These are phyloP conservation scores for Suaeda aralocaspica DNA, from an alignment of 148 eudicot species.

Conservation along the genomic window DNA sequence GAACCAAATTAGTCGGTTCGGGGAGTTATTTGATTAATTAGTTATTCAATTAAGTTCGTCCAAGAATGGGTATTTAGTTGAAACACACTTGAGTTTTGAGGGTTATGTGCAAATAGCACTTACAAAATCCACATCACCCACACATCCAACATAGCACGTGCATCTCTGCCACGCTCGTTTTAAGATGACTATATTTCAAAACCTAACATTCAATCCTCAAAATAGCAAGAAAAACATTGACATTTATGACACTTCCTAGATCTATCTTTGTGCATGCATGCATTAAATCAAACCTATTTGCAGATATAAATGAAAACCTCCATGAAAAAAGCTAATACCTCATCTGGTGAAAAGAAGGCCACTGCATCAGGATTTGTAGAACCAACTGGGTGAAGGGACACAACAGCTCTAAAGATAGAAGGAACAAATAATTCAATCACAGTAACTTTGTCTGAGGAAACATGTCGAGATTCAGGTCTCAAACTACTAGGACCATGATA, in stretches of 20 bases:
- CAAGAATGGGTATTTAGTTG: no score
- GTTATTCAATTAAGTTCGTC: no score
- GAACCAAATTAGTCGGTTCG: no score
- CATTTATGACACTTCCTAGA: neutral
- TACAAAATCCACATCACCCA: no score
- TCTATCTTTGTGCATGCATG: neutral
- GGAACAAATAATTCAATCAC: constrained; percentile 76
- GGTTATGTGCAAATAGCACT: no score
- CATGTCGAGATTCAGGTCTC: constrained; percentile 38
- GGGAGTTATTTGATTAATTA: no score
- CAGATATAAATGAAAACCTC: constrained; percentile 2
- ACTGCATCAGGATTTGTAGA: constrained; percentile 86
- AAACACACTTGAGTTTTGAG: no score
- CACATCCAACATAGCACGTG: no score
- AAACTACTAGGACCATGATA: constrained; percentile 48
- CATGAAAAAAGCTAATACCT: constrained; percentile 42
- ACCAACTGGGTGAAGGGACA: constrained; percentile 88
- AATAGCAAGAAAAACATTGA: neutral
- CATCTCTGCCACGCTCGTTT: no score
- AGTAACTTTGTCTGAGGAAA: constrained; percentile 55
- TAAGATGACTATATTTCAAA: no score
- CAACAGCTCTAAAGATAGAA: constrained; percentile 73
- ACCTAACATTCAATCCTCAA: no score
- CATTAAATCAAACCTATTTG: neutral
- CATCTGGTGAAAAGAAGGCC: constrained; percentile 93